These are phyloP conservation scores for Jaapia argillacea DNA, from an alignment of 768 basidiomycete species.

Conservation along the genomic window DNA sequence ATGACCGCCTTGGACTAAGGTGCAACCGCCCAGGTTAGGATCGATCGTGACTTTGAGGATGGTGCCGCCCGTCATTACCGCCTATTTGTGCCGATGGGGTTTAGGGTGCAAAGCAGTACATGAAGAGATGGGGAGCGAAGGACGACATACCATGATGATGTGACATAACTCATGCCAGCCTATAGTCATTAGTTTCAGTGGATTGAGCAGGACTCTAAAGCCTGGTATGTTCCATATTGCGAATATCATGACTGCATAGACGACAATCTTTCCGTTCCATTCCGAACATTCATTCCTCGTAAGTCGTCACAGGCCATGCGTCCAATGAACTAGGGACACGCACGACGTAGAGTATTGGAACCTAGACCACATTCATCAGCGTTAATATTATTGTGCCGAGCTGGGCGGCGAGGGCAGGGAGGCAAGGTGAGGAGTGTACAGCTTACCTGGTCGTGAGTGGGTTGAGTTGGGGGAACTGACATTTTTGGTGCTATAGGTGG, in stretches of 20 bases:
- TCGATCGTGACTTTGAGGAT: slow-evolving; percentile 78
- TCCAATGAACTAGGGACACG: slow-evolving; percentile 18
- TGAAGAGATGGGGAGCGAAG: not conserved
- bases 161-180: slow-evolving; percentile 88
- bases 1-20: slow-evolving; percentile 68
- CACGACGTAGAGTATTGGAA: slow-evolving; percentile 70
- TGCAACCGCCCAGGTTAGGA: slow-evolving; percentile 70
- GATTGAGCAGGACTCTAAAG: slow-evolving; percentile 68
- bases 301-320: slow-evolving; percentile 5
- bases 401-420: too few relatives aligned
- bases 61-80: slow-evolving; percentile 69
- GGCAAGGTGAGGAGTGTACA: too few relatives aligned
- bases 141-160: slow-evolving; percentile 52
- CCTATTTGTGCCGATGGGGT: slow-evolving; percentile 39
- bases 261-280: slow-evolving; percentile 47
- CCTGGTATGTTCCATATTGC: slow-evolving; percentile 85
- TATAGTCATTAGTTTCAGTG: slow-evolving; percentile 80
- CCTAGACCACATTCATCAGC: too few relatives aligned
- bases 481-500: slow-evolving; percentile 26
- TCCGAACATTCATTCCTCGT: not conserved
- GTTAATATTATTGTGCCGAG: too few relatives aligned
- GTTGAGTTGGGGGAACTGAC: slow-evolving; percentile 36
- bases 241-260: slow-evolving; percentile 79
- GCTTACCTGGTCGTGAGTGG: slow-evolving; percentile 73
- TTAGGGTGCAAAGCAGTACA: slow-evolving; percentile 1